Conservation (phyloP, 306 rosid genomes). For the Lablab purpureus region DNA sequence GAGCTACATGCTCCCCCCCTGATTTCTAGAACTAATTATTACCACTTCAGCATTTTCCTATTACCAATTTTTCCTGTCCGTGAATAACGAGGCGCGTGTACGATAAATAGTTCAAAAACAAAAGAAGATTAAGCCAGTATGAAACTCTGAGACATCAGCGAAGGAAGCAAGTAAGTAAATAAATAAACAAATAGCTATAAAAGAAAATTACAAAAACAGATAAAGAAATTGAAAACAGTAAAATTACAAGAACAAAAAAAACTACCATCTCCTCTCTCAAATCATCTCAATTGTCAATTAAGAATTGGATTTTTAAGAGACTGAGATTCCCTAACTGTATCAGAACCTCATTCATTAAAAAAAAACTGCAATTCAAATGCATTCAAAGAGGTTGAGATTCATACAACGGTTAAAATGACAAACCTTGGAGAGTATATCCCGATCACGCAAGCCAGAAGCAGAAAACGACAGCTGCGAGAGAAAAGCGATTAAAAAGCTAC, state of each 20-base stretch:
- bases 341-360: background rate
- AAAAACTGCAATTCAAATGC: background rate
- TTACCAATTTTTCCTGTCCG: background rate
- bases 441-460: conserved; percentile 81
- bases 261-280: background rate
- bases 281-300: background rate
- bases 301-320: background rate
- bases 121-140: background rate
- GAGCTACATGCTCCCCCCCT: conserved; percentile 15
- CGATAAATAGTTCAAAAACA: background rate
- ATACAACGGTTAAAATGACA: conserved; percentile 49
- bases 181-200: background rate
- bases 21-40: conserved; percentile 15
- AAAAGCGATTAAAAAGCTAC: background rate
- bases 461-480: conserved; percentile 79
- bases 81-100: background rate
- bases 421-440: conserved; percentile 93
- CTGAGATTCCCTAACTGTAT: background rate
- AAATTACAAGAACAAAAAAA: background rate
- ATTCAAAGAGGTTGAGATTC: conserved; percentile 31
- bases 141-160: background rate
- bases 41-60: background rate
- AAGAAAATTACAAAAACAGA: background rate
- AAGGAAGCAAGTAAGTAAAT: background rate
- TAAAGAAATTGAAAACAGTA: background rate